Base-by-base conservation (phyloP, 345 rosid species). In the Citrus medica region DNA sequence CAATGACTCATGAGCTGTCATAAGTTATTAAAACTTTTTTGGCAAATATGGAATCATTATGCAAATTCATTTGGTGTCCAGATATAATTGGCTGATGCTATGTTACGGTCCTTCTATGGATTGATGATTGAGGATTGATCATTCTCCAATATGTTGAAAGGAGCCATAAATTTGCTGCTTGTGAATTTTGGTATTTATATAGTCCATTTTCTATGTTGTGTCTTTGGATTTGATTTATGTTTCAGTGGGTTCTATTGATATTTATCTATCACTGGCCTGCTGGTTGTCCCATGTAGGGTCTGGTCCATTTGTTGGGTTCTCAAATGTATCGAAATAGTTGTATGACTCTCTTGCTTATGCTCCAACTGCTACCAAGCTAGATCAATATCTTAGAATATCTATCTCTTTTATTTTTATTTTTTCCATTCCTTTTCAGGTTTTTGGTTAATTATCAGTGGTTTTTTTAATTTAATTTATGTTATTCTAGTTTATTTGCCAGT, bases 1-100 rank as follows among this genome's bases (percentile, higher is more conserved):
- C 78, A 73, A 70, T 78, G 91, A 86, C 80, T 73, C 78, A 74
- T 27, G 79, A 86, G 69, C 85, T 82, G 63, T 80, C 73, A 69
- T 76, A 72, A 70, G 76, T 71, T 79, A 74, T 75, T 77, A 75
- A 55, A 75, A 73, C 38, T 68, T 80, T 63, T 37, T 7, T 61
- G n/a, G 38, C 80, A 55, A 75, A 42, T 55, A 10, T 53, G 42
- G 9, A 9, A 19, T 51, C 51, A 58, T 65, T 38, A 40, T 46
- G 69, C 73, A 66, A 66, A n/a, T 65, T 35, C 58, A 33, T 62
- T 56, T 10, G 38, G 32, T 64, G 35, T 64, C 62, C 5, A 7
- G 30, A 75, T 64, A 75, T 64, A 3, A 46, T 63, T 51, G 55
- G 25, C 24, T 9, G 10, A 42, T 46, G 38, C 60, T 27, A 17